Conservation (phyloP, 345 rosid genomes). For the Arabis alpina region DNA sequence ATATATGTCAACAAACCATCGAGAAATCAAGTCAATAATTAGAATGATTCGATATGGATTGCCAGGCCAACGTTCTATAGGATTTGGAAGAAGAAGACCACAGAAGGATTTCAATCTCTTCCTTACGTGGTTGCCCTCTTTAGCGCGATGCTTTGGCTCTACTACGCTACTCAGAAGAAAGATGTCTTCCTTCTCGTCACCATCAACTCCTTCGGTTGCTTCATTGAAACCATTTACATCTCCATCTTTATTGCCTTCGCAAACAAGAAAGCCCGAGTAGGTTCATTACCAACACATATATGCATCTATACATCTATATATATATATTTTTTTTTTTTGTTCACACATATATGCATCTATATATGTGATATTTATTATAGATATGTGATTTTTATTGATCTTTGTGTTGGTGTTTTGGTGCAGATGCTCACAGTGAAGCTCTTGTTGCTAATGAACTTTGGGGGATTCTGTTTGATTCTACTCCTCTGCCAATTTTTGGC, state of each 20-base stretch:
- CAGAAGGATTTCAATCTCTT: constrained; percentile 72
- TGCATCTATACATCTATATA: neutral
- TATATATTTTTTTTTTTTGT: too few species aligned
- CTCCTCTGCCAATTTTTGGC: constrained; percentile 53
- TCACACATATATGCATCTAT: too few species aligned
- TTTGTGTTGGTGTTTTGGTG: constrained; percentile 17
- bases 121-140: constrained; percentile 70
- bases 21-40: neutral
- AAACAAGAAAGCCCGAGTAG: constrained; percentile 58
- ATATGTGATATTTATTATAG: neutral
- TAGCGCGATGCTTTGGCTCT: constrained; percentile 70
- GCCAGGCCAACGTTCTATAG: constrained; percentile 70
- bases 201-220: constrained; percentile 63
- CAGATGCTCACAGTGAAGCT: constrained; percentile 57
- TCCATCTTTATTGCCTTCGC: constrained; percentile 58
- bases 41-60: constrained; percentile 6
- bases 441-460: constrained; percentile 54
- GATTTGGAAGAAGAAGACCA: constrained; percentile 71
- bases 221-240: constrained; percentile 68
- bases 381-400: neutral
- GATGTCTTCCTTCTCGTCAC: constrained; percentile 71
- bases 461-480: constrained; percentile 52
- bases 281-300: constrained; percentile 7
- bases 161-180: constrained; percentile 62
- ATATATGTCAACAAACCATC: neutral